A percentile compares a stretch with the other conserved stretches of the same genome.
Conservation (phyloP, 2,329 filamentous ascomycete species). For the Fusarium globosum region DNA sequence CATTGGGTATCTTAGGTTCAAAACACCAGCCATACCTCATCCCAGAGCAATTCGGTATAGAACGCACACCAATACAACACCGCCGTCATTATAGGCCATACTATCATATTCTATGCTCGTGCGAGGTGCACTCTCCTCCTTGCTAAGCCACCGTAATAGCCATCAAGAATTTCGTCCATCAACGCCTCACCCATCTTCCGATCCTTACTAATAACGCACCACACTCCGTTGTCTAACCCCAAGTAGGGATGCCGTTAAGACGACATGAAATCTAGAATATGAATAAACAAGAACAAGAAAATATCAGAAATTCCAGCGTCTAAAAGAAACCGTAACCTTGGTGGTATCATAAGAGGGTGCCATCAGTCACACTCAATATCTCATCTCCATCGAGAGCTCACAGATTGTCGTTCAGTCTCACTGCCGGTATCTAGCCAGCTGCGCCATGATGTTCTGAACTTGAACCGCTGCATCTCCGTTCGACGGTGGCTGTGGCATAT, state of each 20-base stretch:
- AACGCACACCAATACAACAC: conserved; percentile 15
- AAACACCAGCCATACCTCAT: conserved; percentile 19
- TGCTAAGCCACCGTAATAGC: not conserved
- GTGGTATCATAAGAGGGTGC: conserved; percentile 35
- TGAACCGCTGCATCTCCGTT: conserved; percentile 59
- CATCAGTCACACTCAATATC: not conserved
- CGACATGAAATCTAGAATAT: conserved; percentile 23
- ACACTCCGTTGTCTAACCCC: conserved; percentile 17
- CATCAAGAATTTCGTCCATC: conserved; percentile 12
- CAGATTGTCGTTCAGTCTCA: conserved; percentile 40
- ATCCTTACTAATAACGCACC: conserved; percentile 2
- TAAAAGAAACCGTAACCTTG: conserved; percentile 20
- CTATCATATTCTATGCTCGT: conserved; percentile 30
- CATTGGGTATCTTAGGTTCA: conserved; percentile 17
- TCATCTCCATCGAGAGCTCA: not conserved
- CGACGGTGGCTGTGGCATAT: conserved; percentile 46
- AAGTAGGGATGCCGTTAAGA: conserved; percentile 6
- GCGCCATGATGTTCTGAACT: conserved; percentile 80
- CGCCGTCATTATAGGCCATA: conserved; percentile 23
- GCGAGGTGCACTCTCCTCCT: not conserved
- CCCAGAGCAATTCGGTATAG: conserved; percentile 2
- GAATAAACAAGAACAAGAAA: conserved; percentile 10
- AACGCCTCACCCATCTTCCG: conserved; percentile 34
- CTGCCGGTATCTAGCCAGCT: conserved; percentile 73
- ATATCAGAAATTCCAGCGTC: conserved; percentile 16